Conservation (phyloP, 768 basidiomycete species). For the Ramaria rubella region DNA sequence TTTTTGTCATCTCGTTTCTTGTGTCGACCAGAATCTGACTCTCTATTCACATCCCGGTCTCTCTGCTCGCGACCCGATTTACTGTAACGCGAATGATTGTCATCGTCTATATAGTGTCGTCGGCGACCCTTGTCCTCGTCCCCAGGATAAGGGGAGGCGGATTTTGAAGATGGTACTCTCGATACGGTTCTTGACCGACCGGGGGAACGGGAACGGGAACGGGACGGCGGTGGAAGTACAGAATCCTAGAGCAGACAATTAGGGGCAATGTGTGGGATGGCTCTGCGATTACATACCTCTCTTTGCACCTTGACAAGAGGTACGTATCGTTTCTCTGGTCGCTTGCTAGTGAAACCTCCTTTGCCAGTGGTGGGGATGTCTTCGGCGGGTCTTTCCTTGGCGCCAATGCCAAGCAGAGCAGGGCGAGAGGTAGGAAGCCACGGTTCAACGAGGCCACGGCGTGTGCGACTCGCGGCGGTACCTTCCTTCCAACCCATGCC, state of each 20-base stretch:
- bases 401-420: constrained; percentile 86
- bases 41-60: constrained; percentile 24
- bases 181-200: constrained; percentile 44
- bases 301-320: constrained; percentile 73
- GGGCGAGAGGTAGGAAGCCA: constrained; percentile 81
- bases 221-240: constrained; percentile 33
- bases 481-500: constrained; percentile 98
- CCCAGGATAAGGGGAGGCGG: constrained; percentile 17
- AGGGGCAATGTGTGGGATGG: neutral
- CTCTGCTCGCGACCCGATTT: constrained; percentile 17
- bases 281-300: constrained; percentile 22
- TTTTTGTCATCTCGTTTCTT: constrained; percentile 21
- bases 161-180: constrained; percentile 36
- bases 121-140: constrained; percentile 17
- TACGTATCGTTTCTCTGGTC: constrained; percentile 71
- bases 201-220: constrained; percentile 30
- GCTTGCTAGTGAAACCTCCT: constrained; percentile 29
- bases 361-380: constrained; percentile 19
- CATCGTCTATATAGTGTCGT: constrained; percentile 26
- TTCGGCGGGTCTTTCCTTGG: constrained; percentile 70
- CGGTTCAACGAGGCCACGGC: constrained; percentile 61
- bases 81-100: constrained; percentile 25
- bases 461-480: constrained; percentile 57
- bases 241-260: constrained; percentile 16
- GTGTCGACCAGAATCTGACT: constrained; percentile 16